These are phyloP conservation scores for Aspergillus sp. DNA, from an alignment of 2,329 filamentous ascomycete species.

Conservation along the genomic window DNA sequence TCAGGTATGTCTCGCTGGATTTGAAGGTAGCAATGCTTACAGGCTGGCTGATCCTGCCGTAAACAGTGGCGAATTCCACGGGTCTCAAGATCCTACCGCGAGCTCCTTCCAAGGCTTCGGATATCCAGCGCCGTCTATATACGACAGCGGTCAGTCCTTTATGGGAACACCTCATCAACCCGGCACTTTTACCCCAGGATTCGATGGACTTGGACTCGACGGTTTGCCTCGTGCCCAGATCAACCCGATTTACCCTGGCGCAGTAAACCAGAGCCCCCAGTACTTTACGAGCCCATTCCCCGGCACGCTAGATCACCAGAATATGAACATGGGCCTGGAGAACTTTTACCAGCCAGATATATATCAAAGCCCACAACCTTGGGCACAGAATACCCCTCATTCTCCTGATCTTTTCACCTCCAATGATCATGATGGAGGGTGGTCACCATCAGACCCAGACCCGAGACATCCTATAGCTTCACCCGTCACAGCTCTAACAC, in stretches of 20 bases:
- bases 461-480: conserved; percentile 51
- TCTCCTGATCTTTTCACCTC: conserved; percentile 75
- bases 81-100: no score
- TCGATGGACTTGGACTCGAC: conserved; percentile 69
- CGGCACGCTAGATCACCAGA: conserved; percentile 51
- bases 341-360: conserved; percentile 51
- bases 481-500: conserved; percentile 33
- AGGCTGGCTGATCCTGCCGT: conserved; percentile 36
- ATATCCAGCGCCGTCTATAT: no score
- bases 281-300: conserved; percentile 73
- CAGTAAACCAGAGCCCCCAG: conserved; percentile 66
- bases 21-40: background rate
- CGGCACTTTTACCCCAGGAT: conserved; percentile 73
- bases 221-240: conserved; percentile 78
- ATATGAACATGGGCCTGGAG: conserved; percentile 65
- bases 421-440: conserved; percentile 62
- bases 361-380: conserved; percentile 66
- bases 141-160: no score
- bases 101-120: no score
- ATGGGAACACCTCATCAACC: no score
- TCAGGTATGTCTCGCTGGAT: background rate
- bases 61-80: no score
- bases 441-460: conserved; percentile 55
- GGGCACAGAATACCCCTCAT: conserved; percentile 59
- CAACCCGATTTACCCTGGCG: conserved; percentile 81